Evolutionary conservation across 768 basidiomycete genomes (phyloP).

Genomic region (Termitomyces sp.): DNA sequence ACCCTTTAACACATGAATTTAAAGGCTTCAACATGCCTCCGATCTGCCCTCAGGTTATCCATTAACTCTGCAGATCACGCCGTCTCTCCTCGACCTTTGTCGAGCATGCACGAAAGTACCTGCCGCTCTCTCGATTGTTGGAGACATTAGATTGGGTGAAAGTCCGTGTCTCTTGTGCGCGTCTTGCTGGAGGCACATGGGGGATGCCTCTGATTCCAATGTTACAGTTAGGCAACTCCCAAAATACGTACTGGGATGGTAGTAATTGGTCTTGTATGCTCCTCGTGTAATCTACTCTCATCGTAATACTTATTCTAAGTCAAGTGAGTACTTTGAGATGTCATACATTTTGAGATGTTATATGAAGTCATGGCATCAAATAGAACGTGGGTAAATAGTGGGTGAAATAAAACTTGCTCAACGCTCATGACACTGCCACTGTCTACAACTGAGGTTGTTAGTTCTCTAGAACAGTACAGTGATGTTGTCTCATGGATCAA

Average conservation of each 20-base stretch:
- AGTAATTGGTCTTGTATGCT: not conserved
- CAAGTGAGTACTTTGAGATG: not conserved
- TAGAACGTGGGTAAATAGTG: not conserved
- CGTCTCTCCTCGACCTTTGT: constrained; percentile 56
- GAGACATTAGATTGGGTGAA: constrained; percentile 72
- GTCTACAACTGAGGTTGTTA: constrained; percentile 40
- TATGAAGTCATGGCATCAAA: not conserved
- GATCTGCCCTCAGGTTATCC: constrained; percentile 63
- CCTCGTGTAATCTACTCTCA: not conserved
- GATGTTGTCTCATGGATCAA: constrained; percentile 73
- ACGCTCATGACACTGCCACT: constrained; percentile 21
- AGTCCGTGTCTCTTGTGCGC: constrained; percentile 71
- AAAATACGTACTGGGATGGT: constrained; percentile 23
- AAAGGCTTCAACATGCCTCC: constrained; percentile 52
- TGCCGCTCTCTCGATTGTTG: constrained; percentile 60
- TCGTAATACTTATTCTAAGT: not conserved
- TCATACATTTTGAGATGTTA: no score
- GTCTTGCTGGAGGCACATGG: constrained; percentile 73
- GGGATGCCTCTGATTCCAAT: constrained; percentile 38
- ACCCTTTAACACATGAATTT: constrained; percentile 1
- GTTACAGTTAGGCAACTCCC: constrained; percentile 53
- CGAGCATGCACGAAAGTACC: constrained; percentile 68
- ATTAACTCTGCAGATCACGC: constrained; percentile 60
- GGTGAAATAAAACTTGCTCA: constrained; percentile 8
- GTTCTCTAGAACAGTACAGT: constrained; percentile 54